phyloP scores from a whole-genome alignment of 140 eudicot genomes.

The Anethum foeniculum region DNA sequence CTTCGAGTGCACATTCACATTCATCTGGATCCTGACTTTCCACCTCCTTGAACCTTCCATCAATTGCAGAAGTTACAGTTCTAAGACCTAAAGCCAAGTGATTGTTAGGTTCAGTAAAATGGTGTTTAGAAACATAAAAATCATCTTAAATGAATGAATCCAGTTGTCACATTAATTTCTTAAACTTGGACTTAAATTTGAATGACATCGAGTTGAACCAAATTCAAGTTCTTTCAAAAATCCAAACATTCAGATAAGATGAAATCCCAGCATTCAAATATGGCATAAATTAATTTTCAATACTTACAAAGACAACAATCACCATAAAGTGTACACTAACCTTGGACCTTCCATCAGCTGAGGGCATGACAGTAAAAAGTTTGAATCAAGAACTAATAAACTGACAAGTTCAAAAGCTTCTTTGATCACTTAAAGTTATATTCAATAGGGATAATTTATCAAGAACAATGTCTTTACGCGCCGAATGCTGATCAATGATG shows the following conservation, averaged over 20 bases:
- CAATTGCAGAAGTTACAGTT: slow-evolving; percentile 64
- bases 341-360: background rate
- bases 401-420: background rate
- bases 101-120: background rate
- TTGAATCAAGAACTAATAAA: background rate
- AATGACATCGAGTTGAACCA: background rate
- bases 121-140: background rate
- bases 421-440: background rate
- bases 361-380: background rate
- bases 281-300: background rate
- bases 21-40: slow-evolving; percentile 78
- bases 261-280: background rate
- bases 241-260: background rate
- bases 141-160: background rate
- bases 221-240: background rate
- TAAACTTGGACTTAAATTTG: background rate
- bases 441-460: background rate
- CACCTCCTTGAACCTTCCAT: slow-evolving; percentile 41
- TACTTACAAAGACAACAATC: background rate
- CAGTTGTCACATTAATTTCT: background rate
- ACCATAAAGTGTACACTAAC: background rate
- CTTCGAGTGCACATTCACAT: slow-evolving; percentile 88
- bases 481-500: background rate
- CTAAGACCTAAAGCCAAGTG: slow-evolving; percentile 41
- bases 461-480: background rate